Conservation (phyloP, 2,329 filamentous ascomycete genomes). For the Xylogone sp. region DNA sequence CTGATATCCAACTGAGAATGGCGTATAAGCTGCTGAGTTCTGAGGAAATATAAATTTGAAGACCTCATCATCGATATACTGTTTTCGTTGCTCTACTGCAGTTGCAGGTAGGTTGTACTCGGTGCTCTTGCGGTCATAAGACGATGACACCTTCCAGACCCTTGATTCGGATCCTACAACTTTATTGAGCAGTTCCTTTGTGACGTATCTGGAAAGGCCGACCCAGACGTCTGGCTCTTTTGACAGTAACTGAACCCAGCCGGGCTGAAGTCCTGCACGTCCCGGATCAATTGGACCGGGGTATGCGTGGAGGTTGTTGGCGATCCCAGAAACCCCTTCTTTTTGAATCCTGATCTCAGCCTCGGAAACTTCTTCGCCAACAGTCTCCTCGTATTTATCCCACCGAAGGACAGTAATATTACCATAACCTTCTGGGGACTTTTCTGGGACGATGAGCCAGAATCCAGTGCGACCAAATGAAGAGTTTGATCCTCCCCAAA, state of each 20-base stretch:
- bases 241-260: background rate
- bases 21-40: conserved; percentile 37
- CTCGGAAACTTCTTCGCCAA: conserved; percentile 42
- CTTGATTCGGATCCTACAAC: conserved; percentile 40
- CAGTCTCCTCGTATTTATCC: conserved; percentile 52
- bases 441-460: conserved; percentile 42
- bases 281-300: background rate
- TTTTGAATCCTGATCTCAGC: conserved; percentile 43
- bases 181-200: conserved; percentile 39
- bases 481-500: conserved; percentile 52
- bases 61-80: conserved; percentile 38
- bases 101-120: conserved; percentile 11
- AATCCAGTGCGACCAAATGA: conserved; percentile 51
- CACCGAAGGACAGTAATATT: conserved; percentile 45
- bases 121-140: conserved; percentile 43
- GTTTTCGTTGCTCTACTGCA: background rate
- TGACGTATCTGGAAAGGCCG: conserved; percentile 47
- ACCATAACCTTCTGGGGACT: conserved; percentile 21
- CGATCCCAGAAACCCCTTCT: conserved; percentile 27
- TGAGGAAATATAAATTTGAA: conserved; percentile 47
- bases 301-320: conserved; percentile 21
- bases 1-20: conserved; percentile 23
- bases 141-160: conserved; percentile 51
- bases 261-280: background rate
- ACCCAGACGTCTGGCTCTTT: conserved; percentile 42